Evolutionary conservation across 2,329 filamentous ascomycete species (phyloP), one percentile per base, ranked within the genome.

Genomic region (Aureobasidium lini): DNA sequence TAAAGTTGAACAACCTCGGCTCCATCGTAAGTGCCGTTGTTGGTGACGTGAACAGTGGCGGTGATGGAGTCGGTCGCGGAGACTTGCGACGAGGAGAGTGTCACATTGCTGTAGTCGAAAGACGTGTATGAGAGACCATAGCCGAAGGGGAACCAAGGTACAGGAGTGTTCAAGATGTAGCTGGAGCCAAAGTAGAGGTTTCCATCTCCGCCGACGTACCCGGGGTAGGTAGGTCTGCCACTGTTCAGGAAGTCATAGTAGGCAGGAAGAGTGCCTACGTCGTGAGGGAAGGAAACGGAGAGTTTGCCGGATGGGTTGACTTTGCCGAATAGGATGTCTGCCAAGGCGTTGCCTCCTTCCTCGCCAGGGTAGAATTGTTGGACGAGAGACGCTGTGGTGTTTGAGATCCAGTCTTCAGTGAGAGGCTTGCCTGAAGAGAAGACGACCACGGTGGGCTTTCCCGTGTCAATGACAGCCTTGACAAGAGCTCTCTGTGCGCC

Each of bases 301-400:
- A 88, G 78, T 68, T 83, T 86, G 40, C 86, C 86, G 1, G 81
- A 84, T 0, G 85, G 85, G 69, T 85, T 87, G 56, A 81, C 79
- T 58, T 82, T 75, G 29, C 86, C 86, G 65, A 84, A 86, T 1
- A 88, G 75, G 32, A 88, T 76, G 62, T 87, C 84, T 0, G 86
- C 85, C 1, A 88, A 77, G 1, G 85, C 85, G 61, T 84, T 75
- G 0, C 86, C 85, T 28, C 85, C 85, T 72, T 88, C 76, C 66
- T 89, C 85, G 0, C 84, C 85, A 6, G 85, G 85, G 66, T 90
- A 90, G 72, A 90, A 90, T 70, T 89, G 86, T 68, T 90, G 87
- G 0, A 90, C 75, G 0, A 90, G 78, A 0, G 85, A 86, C 0
- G 83, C 77, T 0, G 87, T 84, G 29, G 79, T 77, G 34, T 81